These are phyloP conservation scores for Puccinia polysora DNA, from an alignment of 1,284 basidiomycete species.

Conservation along the genomic window DNA sequence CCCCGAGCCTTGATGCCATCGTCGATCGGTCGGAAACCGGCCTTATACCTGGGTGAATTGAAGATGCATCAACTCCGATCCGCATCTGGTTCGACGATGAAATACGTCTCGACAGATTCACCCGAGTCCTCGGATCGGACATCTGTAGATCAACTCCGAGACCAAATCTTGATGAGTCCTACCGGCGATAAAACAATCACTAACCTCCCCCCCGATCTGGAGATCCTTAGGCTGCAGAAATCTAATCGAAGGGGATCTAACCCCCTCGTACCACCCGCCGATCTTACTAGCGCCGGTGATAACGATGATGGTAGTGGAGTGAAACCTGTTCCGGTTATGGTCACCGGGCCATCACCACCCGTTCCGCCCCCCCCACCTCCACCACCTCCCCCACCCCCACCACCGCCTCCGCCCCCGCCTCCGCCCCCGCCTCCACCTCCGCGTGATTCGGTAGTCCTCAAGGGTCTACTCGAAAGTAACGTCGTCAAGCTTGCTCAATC, in stretches of 20 bases:
- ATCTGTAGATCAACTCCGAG: neutral
- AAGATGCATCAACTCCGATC: constrained; percentile 42
- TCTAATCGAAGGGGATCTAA: constrained; percentile 14
- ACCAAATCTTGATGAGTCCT: neutral
- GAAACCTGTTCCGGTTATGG: constrained; percentile 5
- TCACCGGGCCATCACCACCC: constrained; percentile 34
- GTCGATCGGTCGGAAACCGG: constrained; percentile 29
- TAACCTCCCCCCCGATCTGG: constrained; percentile 34
- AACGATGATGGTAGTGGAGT: constrained; percentile 15
- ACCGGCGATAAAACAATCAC: constrained; percentile 16
- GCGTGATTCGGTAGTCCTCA: constrained; percentile 52
- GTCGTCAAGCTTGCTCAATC: neutral
- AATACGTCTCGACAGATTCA: constrained; percentile 29
- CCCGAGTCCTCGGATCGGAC: neutral
- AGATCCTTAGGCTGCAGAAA: constrained; percentile 40
- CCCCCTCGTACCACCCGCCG: neutral
- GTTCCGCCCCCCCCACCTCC: constrained; percentile 47
- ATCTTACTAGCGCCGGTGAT: neutral
- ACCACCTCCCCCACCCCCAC: constrained; percentile 52
- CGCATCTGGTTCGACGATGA: constrained; percentile 40
- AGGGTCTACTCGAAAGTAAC: constrained; percentile 1
- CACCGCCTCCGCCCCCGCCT: constrained; percentile 45
- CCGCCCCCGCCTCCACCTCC: constrained; percentile 47
- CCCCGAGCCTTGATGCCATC: constrained; percentile 25
- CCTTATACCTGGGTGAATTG: constrained; percentile 38